Evolutionary conservation across 331 rosid species (phyloP), one percentile per base, ranked within the genome.

Genomic region (Spiraea crenata): DNA sequence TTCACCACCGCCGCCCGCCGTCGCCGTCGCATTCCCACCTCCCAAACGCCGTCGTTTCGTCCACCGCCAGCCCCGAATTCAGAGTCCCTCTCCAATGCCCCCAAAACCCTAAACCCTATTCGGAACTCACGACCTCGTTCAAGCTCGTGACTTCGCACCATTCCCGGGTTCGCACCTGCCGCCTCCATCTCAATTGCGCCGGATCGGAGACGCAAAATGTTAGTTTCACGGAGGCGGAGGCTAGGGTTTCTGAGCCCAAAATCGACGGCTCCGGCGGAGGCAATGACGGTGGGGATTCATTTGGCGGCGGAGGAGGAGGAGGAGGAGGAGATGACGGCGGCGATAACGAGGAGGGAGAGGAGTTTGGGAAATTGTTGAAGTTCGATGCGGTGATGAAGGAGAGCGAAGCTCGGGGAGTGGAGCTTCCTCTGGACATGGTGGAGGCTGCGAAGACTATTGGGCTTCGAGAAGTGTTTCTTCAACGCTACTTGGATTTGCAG

Each of bases 321-420:
- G 78, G 57, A 0, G 84, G 56, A 0, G 76, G 49, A 0, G 84
- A 19, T 0, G 83, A 5, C 3, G 87, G 76, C 3, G 74, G 63
- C 0, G 76, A 57, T 0, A 83, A 65, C 9, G 74, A 35, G 54
- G 74, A 70, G 65, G 74, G 19, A 40, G 66, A 57, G 51, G 95
- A 85, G 70, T 91, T 91, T n/a, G 95, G 95, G 38, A 84, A 88
- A 3, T 49, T 91, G 67, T 54, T 91, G 75, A 91, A 79, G 69
- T 80, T 86, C 0, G 90, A 72, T 73, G 92, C 85, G 54, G 88
- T 86, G 60, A 80, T 86, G 85, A 76, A 82, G 76, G 85, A 86
- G 70, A 83, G 88, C 3, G 83, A 86, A 67, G 86, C 79, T 68
- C 77, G 82, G 20, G 92, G 88, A n/a, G 84, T 82, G 42, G 76